Evolutionary conservation across 2,329 filamentous ascomycete species (phyloP).

Genomic region (Talaromyces islandicus): DNA sequence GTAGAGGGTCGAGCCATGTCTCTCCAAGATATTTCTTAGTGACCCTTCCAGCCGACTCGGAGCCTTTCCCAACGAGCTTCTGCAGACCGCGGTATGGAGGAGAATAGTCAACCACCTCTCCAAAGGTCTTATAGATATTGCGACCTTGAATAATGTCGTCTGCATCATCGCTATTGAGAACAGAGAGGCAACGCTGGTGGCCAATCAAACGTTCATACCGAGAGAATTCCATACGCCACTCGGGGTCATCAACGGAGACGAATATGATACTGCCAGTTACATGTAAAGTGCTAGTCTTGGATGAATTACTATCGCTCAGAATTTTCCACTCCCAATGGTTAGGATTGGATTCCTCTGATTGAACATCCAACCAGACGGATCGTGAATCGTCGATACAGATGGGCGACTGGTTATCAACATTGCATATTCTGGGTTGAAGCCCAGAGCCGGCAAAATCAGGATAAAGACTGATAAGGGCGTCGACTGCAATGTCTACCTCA

Average conservation of each 20-base stretch:
- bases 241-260: conserved; percentile 12
- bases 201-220: conserved; percentile 29
- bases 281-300: conserved; percentile 14
- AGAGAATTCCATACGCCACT: conserved; percentile 19
- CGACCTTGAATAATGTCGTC: conserved; percentile 16
- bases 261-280: conserved; percentile 22
- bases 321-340: conserved; percentile 25
- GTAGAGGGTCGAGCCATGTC: conserved; percentile 17
- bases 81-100: conserved; percentile 12
- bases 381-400: conserved; percentile 26
- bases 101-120: conserved; percentile 12
- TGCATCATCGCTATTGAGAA: conserved; percentile 8
- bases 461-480: conserved; percentile 26
- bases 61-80: conserved; percentile 13
- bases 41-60: conserved; percentile 16
- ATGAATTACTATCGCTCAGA: conserved; percentile 8
- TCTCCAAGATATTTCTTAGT: conserved; percentile 4
- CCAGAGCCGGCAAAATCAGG: conserved; percentile 14
- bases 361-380: conserved; percentile 23
- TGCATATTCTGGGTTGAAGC: conserved; percentile 23
- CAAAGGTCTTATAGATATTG: conserved; percentile 13
- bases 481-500: conserved; percentile 29
- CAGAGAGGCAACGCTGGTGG: conserved; percentile 19
- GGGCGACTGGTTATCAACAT: conserved; percentile 26
- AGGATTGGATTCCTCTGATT: conserved; percentile 11